A percentile compares a stretch with the other conserved stretches of the same genome.
These are phyloP conservation scores for Aspergillus japonicus DNA, from an alignment of 2,329 filamentous ascomycete genomes.

Conservation along the genomic window DNA sequence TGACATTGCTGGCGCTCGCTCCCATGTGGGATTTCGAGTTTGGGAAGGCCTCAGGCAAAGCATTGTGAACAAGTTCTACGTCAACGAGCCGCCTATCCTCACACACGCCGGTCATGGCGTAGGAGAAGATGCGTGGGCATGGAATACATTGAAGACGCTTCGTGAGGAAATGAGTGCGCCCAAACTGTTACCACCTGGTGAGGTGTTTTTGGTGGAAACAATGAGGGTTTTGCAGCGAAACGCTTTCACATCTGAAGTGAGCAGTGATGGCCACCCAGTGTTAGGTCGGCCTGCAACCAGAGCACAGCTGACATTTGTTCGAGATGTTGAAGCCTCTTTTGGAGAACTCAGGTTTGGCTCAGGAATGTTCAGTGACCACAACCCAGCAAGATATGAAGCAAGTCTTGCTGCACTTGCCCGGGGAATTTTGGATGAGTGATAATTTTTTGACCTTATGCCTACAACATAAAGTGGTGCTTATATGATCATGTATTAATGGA, in stretches of 20 bases:
- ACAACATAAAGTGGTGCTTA: not conserved
- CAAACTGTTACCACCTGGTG: conserved; percentile 72
- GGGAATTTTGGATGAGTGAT: conserved; percentile 44
- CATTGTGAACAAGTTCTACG: conserved; percentile 62
- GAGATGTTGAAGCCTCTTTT: conserved; percentile 69
- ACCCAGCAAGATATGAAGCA: conserved; percentile 70
- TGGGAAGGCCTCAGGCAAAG: conserved; percentile 65
- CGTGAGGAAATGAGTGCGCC: conserved; percentile 66
- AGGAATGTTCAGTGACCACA: conserved; percentile 74
- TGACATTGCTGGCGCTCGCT: conserved; percentile 66
- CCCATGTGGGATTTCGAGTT: conserved; percentile 64
- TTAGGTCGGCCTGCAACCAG: conserved; percentile 66
- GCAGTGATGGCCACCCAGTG: conserved; percentile 43
- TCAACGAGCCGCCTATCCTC: conserved; percentile 45
- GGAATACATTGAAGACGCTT: conserved; percentile 64
- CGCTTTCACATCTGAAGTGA: conserved; percentile 54
- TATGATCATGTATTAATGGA: not conserved
- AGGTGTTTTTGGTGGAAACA: conserved; percentile 71
- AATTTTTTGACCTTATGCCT: not conserved
- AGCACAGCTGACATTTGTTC: conserved; percentile 68
- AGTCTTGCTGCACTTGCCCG: conserved; percentile 60
- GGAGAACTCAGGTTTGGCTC: conserved; percentile 69
- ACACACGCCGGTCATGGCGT: conserved; percentile 50
- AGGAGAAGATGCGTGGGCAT: conserved; percentile 68
- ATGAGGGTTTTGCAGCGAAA: conserved; percentile 66